Evolutionary conservation across 1,284 basidiomycete genomes (phyloP), one percentile per base, ranked within the genome.

Genomic region (Malassezia furfur): DNA sequence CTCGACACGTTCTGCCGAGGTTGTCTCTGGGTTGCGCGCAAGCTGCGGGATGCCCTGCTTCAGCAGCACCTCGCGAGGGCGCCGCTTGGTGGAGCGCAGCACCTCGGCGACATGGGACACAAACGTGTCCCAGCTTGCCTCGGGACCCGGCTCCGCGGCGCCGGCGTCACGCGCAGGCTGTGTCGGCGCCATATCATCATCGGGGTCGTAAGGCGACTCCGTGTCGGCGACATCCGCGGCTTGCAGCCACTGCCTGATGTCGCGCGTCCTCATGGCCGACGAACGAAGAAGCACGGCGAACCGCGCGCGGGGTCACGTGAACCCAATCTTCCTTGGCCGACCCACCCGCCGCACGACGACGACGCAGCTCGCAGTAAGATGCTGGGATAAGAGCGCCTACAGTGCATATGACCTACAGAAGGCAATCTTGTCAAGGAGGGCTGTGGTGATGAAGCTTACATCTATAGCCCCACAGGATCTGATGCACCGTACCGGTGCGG

Each of bases 1-100:
- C 66, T 88, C 86, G 72, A 84, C 70, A 17, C 79, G 79, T 68
- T 88, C 84, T 0, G 81, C 77, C 35, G 84, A 76, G 45, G 77
- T 79, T 46, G 88, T 78, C 31, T 60, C 56, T 6, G 58, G n/a
- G 15, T 63, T 58, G n/a, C 53, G 51, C 8, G 62, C 64, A 3
- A 62, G 53, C 28, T 61, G 52, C 30, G 50, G 47, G 19, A 65
- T 57, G 22, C 54, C 48, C 30, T 58, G 38, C 25, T 55, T 39
- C n/a, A 69, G 51, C 14, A 71, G 66, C 2, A 46, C 39, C 44
- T 61, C 35, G 44, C 67, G 63, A 19, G n/a, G 21, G n/a, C 21
- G 32, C 17, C 59, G 49, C 36, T 60, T 61, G 38, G 63, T 60
- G 45, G 48, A 51, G 44, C 48, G 41, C 19, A 66, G 45, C 21